These are phyloP conservation scores for Pythium monospermum DNA, from an alignment of 352 stramenopile genomes.

Conservation along the genomic window DNA sequence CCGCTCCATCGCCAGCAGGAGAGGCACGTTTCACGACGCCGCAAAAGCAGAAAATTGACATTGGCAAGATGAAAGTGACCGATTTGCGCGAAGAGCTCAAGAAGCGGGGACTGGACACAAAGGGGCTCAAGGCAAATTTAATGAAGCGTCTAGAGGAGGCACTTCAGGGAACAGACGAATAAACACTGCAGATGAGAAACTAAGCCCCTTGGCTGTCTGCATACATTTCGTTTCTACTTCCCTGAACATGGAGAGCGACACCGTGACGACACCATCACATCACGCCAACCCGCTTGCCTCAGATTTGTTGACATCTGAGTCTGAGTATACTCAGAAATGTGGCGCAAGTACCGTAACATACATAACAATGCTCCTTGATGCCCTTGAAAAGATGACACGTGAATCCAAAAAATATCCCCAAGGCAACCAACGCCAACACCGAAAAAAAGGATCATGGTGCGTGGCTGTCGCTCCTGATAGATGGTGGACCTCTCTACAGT, in stretches of 20 bases:
- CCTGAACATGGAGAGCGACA: too few species aligned
- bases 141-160: conserved; percentile 57
- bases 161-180: conserved; percentile 29
- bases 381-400: conserved; percentile 24
- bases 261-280: too few species aligned
- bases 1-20: not conserved
- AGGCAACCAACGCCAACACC: not conserved
- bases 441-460: conserved; percentile 26
- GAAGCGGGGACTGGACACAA: conserved; percentile 61
- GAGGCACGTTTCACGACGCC: conserved; percentile 1
- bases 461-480: not conserved
- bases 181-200: too few species aligned
- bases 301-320: conserved; percentile 8
- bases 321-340: conserved; percentile 1
- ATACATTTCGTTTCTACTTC: too few species aligned
- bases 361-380: conserved; percentile 12
- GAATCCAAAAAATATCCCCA: conserved; percentile 20
- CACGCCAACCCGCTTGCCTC: too few species aligned
- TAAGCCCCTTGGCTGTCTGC: too few species aligned
- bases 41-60: conserved; percentile 18
- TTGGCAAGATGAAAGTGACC: conserved; percentile 53
- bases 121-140: conserved; percentile 62
- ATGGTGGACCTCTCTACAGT: too few species aligned
- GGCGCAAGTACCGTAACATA: conserved; percentile 1
- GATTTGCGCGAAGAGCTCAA: conserved; percentile 65